These are phyloP conservation scores for Aspergillus tubingensis DNA, from an alignment of 2,329 filamentous ascomycete genomes.

Conservation along the genomic window DNA sequence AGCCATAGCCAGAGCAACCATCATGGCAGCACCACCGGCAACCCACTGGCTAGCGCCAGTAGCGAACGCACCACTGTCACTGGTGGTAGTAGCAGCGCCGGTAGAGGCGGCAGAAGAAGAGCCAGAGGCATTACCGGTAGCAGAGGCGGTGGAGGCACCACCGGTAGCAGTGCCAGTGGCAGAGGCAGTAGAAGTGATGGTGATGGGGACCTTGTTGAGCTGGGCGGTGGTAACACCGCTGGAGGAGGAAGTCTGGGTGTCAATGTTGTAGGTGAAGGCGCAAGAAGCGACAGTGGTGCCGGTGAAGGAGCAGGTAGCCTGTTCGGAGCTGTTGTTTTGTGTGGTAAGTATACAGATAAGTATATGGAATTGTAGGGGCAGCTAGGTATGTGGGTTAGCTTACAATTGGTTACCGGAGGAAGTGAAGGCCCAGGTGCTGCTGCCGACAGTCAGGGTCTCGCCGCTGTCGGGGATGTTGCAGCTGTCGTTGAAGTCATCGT, in stretches of 20 bases:
- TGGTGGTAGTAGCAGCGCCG: slow-evolving; percentile 13
- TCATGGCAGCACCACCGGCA: slow-evolving; percentile 29
- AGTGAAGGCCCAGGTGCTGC: neutral
- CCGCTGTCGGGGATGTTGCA: neutral
- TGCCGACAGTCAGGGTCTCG: neutral
- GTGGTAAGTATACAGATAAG: too few relatives aligned
- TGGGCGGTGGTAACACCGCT: slow-evolving; percentile 17
- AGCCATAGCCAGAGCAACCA: slow-evolving; percentile 29
- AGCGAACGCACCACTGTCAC: slow-evolving; percentile 27
- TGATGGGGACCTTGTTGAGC: slow-evolving; percentile 17
- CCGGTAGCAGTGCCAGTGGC: slow-evolving; percentile 10
- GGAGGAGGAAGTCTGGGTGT: slow-evolving; percentile 1
- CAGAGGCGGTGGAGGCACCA: slow-evolving; percentile 18
- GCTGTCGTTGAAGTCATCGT: neutral
- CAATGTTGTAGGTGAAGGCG: slow-evolving; percentile 12
- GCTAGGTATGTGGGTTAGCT: neutral
- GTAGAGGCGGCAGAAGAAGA: slow-evolving; percentile 21
- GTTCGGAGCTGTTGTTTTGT: neutral
- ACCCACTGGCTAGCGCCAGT: slow-evolving; percentile 26
- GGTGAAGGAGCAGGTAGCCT: slow-evolving; percentile 23
- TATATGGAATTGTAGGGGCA: too few relatives aligned
- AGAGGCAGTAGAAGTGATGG: slow-evolving; percentile 26
- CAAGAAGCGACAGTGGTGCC: slow-evolving; percentile 32
- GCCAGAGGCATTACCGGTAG: neutral
- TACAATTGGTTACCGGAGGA: neutral